Conservation (phyloP, 371 early-diverging fungal species). For the Apophysomyces sp. region DNA sequence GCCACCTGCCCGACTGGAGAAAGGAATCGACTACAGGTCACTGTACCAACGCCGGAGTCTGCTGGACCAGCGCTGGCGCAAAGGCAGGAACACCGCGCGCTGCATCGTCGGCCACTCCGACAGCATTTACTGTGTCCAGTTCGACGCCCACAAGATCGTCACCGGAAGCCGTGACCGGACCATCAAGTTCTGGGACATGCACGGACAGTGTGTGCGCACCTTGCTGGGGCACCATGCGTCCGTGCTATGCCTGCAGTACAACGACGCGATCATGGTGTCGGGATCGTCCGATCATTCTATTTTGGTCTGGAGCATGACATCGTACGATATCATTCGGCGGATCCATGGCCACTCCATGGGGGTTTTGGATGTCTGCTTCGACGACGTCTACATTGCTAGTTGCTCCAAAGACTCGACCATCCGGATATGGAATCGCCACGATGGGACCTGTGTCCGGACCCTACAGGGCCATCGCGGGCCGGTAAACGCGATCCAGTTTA, state of each 20-base stretch:
- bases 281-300: conserved; percentile 90
- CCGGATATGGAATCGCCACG: conserved; percentile 74
- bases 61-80: conserved; percentile 14
- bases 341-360: conserved; percentile 74
- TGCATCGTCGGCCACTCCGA: conserved; percentile 77
- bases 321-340: conserved; percentile 32
- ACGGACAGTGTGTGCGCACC: conserved; percentile 65
- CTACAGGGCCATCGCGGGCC: conserved; percentile 83
- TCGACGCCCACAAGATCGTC: conserved; percentile 77
- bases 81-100: conserved; percentile 10
- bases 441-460: conserved; percentile 53
- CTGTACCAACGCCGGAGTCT: conserved; percentile 14
- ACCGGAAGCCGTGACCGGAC: conserved; percentile 94
- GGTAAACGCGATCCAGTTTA: conserved; percentile 85
- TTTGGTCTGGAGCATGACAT: conserved; percentile 81
- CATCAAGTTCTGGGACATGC: conserved; percentile 79
- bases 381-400: conserved; percentile 69
- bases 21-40: conserved; percentile 12
- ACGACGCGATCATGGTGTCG: conserved; percentile 78
- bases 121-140: conserved; percentile 94
- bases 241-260: conserved; percentile 88
- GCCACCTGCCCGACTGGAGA: background rate
- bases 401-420: conserved; percentile 94
- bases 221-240: conserved; percentile 84
- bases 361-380: conserved; percentile 82